A percentile compares a stretch with the other conserved stretches of the same genome.
Evolutionary conservation across 2,329 filamentous ascomycete species (phyloP).

Genomic region (Pestalotiopsis sp.): DNA sequence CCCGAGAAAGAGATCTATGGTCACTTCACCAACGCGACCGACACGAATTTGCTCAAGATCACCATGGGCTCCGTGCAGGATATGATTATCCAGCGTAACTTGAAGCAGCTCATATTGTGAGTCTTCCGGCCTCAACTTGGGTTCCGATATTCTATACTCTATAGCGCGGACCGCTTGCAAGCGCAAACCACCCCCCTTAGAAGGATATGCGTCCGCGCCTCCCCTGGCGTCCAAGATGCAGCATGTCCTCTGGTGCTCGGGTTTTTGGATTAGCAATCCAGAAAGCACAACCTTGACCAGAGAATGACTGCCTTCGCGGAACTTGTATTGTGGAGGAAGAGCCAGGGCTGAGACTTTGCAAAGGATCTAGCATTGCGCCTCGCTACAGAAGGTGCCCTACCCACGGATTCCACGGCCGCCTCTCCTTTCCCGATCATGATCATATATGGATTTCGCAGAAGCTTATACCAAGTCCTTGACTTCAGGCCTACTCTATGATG

Average conservation of each 20-base stretch:
- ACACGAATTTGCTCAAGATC: slow-evolving; percentile 79
- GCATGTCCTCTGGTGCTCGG: background rate
- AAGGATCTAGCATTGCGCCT: slow-evolving; percentile 14
- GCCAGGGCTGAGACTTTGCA: slow-evolving; percentile 14
- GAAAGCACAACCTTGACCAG: background rate
- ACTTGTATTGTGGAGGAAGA: slow-evolving; percentile 3
- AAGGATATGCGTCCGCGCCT: background rate
- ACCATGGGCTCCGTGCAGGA: slow-evolving; percentile 87
- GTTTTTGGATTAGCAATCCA: slow-evolving; percentile 8
- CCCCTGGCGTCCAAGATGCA: background rate
- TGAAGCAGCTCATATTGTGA: slow-evolving; percentile 78
- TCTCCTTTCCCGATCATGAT: background rate
- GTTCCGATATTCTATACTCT: slow-evolving; percentile 7
- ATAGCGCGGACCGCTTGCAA: slow-evolving; percentile 15
- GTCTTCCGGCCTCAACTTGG: slow-evolving; percentile 26
- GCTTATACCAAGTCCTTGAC: slow-evolving; percentile 8
- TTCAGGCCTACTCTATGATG: slow-evolving; percentile 3
- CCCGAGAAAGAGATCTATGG: slow-evolving; percentile 66
- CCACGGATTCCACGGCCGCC: background rate
- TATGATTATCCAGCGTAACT: slow-evolving; percentile 84
- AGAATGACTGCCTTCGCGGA: background rate
- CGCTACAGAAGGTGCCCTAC: slow-evolving; percentile 4
- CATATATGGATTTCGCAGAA: slow-evolving; percentile 3
- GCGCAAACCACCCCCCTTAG: slow-evolving; percentile 5
- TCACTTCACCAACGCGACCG: slow-evolving; percentile 65